Percentiles rank a stretch among this genome's conserved stretches.
Evolutionary conservation across 352 stramenopile genomes (phyloP).

Genomic region (Pythium chondricola): DNA sequence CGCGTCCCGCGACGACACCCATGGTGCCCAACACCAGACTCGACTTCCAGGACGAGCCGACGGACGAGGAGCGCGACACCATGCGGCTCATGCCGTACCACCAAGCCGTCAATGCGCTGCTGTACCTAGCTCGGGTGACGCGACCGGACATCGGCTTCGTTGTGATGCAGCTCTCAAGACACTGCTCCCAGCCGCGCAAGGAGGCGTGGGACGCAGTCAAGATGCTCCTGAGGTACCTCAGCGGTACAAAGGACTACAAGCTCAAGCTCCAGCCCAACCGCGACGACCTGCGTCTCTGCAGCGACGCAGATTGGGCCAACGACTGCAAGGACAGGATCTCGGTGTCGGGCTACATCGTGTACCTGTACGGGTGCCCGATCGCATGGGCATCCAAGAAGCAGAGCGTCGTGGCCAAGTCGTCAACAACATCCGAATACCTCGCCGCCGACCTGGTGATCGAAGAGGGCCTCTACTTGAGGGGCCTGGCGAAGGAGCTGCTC

Average conservation of each 20-base stretch:
- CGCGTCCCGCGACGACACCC: not conserved
- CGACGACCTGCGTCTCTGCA: not conserved
- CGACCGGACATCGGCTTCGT: not conserved
- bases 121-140: not conserved
- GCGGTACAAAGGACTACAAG: not conserved
- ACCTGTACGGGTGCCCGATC: not conserved
- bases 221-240: not conserved
- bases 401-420: not conserved
- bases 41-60: not conserved
- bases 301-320: slow-evolving; percentile 5
- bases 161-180: not conserved
- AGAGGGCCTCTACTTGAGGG: not conserved
- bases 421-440: slow-evolving; percentile 1
- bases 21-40: slow-evolving; percentile 5
- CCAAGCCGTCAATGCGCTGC: not conserved
- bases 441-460: not conserved
- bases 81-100: slow-evolving; percentile 3
- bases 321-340: not conserved
- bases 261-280: not conserved
- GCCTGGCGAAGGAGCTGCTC: not conserved
- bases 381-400: slow-evolving; percentile 3
- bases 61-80: not conserved
- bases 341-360: not conserved
- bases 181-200: not conserved
- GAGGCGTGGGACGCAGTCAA: not conserved